Base-by-base conservation (phyloP, 345 rosid genomes). In the Bretschneidera sinensis region DNA sequence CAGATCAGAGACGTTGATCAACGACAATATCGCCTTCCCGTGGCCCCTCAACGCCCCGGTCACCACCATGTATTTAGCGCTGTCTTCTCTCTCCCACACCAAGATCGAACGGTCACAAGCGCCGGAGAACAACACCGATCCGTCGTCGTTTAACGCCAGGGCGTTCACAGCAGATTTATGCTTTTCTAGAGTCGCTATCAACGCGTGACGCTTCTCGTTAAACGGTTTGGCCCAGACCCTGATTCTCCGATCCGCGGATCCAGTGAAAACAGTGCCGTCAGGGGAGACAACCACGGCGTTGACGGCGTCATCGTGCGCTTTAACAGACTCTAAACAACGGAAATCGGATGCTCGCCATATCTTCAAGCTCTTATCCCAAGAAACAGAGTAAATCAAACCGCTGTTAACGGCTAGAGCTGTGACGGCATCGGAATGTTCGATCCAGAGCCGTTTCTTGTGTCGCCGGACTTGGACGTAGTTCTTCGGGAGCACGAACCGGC, bases 11-110 rank as follows among this genome's bases (percentile, higher is more conserved):
- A 82, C 82, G 69, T 68, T 77, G 24, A 85, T 55, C 78, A 92
- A 65, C 63, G 85, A 76, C 43, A 89, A 65, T 47, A 92, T 84
- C 9, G 98, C 94, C 63, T 83, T 77, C 8, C 57, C 74, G 34
- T 92, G 98, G 16, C 98, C 98, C 35, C 98, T 81, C 73, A 92
- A 59, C 1, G 98, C 97, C 16, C 98, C 96, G 0, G 79, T 79
- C 54, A 89, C 87, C 16, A 52, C 74, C 97, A 89, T 85, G 76
- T 84, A 76, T 57, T 73, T 76, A 3, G 82, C 88, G 13, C 82
- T 82, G 60, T 84, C 97, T 55, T 92, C 97, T 65, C 84, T 85
- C 69, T 83, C 94, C 98, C 98, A 92, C 54, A 92, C 94, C 83
- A 87, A 47, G 59, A 92, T 92, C 22, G 97, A 89, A 47, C 98